These are phyloP conservation scores for Diplodia corticola DNA, from an alignment of 2,329 filamentous ascomycete species.

Conservation along the genomic window DNA sequence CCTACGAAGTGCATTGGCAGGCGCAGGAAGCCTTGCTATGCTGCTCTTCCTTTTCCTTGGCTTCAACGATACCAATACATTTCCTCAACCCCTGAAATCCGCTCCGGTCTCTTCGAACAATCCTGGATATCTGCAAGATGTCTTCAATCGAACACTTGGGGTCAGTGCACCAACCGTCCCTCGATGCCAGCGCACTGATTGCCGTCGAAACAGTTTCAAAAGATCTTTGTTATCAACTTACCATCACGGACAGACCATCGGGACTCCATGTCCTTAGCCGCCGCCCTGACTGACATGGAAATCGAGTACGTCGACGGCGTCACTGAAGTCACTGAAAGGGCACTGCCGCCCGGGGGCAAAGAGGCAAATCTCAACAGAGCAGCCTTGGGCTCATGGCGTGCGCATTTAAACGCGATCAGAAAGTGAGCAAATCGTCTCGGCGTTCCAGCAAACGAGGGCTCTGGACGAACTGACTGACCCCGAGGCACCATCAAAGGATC, in stretches of 20 bases:
- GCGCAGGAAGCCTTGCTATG: neutral
- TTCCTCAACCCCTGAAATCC: neutral
- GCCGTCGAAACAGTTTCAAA: conserved; percentile 47
- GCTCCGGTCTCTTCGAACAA: neutral
- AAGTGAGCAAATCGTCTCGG: too few relatives aligned
- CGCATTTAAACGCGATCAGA: conserved; percentile 8
- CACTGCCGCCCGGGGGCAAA: conserved; percentile 40
- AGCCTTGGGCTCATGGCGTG: conserved; percentile 3
- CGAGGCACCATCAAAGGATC: conserved; percentile 1
- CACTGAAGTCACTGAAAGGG: conserved; percentile 33
- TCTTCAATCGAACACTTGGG: conserved; percentile 17
- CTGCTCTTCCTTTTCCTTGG: neutral
- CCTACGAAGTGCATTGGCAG: neutral
- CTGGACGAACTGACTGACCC: neutral
- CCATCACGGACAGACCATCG: conserved; percentile 53
- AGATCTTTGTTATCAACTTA: conserved; percentile 56
- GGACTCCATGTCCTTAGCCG: conserved; percentile 52
- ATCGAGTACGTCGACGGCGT: conserved; percentile 53
- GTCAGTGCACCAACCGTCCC: neutral
- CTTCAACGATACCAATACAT: neutral
- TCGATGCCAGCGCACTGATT: neutral
- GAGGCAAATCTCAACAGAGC: conserved; percentile 4
- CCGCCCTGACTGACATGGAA: conserved; percentile 47
- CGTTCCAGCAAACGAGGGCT: too few relatives aligned
- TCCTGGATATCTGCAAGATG: neutral